Evolutionary conservation across 2,329 filamentous ascomycete genomes (phyloP), one percentile per base, ranked within the genome.

Genomic region (Penicillium hordei): DNA sequence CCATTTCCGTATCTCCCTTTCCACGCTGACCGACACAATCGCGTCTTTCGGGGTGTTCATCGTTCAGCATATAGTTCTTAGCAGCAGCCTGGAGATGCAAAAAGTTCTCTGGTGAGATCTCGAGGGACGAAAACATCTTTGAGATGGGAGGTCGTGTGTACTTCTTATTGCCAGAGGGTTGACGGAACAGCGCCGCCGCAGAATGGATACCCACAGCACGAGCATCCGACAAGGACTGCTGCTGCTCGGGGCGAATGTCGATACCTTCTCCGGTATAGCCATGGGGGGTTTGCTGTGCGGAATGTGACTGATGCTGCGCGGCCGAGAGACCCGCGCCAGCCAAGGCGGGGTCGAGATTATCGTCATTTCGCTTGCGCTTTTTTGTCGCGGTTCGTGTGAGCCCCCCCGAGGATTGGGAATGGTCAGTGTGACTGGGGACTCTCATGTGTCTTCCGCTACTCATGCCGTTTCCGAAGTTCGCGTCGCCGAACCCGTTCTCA

Each of bases 141-240:
- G 81, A 83, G 75, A 85, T 83, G 5, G 83, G 81, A 21, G 82
- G 82, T 0, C 83, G 79, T 1, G 82, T 85, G 64, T 83, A 80
- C 64, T 85, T 85, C 68, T 83, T 83, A 50, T 79, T 77, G 34
- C 75, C 75, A 3, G 78, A 79, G 4, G 77, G 76, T 44, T 78
- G 76, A 13, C 82, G 76, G 61, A 84, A 84, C 10, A 84, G 72
- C 3, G 82, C 81, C 0, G 80, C 80, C 1, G 82, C 78, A n/a
- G 78, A 82, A 68, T 83, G 81, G 5, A 83, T 75, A 48, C 80
- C 82, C 38, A 78, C 77, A 23, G 80, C 75, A 33, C 79, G 79
- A 45, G 79, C 76, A 60, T 81, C 77, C 2, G 73, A 72, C 21
- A 76, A 59, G 6, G 74, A 73, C 50, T 74, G 72, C n/a, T 70